phyloP scores from a whole-genome alignment of 169 alveolate genomes.

The Toxoplasma gondii region DNA sequence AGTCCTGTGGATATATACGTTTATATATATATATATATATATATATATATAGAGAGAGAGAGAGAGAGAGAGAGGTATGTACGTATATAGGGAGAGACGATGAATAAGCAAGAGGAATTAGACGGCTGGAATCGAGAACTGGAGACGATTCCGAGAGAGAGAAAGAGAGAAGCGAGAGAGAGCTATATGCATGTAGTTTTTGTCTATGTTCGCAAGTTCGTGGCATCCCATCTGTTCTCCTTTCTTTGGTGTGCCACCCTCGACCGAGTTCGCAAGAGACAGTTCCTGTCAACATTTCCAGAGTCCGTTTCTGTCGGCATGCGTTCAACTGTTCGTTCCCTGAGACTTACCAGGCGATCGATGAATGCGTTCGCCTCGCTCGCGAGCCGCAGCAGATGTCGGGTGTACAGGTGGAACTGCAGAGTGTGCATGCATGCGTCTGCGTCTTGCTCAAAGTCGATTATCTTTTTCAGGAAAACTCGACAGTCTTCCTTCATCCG shows the following conservation, averaged over 20 bases:
- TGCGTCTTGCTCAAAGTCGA: background rate
- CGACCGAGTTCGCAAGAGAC: no score
- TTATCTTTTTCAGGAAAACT: background rate
- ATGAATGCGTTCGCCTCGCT: background rate
- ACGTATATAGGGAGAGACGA: background rate
- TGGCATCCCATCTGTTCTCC: background rate
- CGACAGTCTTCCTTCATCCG: background rate
- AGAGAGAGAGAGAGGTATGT: background rate
- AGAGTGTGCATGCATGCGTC: background rate
- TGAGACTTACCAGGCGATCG: background rate
- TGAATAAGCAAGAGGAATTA: no score
- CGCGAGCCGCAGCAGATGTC: background rate
- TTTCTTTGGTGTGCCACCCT: no score
- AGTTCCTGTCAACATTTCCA: no score
- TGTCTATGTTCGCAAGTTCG: no score
- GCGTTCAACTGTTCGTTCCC: background rate
- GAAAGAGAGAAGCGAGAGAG: no score
- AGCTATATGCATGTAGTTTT: no score
- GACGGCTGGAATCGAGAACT: no score
- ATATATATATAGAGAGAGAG: background rate
- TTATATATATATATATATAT: background rate
- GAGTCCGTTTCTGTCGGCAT: no score
- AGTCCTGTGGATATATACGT: background rate
- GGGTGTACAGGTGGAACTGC: constrained; percentile 18
- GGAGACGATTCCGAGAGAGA: no score